Conservation (phyloP, 23 red algal genomes). For the Agarophyton chilense region DNA sequence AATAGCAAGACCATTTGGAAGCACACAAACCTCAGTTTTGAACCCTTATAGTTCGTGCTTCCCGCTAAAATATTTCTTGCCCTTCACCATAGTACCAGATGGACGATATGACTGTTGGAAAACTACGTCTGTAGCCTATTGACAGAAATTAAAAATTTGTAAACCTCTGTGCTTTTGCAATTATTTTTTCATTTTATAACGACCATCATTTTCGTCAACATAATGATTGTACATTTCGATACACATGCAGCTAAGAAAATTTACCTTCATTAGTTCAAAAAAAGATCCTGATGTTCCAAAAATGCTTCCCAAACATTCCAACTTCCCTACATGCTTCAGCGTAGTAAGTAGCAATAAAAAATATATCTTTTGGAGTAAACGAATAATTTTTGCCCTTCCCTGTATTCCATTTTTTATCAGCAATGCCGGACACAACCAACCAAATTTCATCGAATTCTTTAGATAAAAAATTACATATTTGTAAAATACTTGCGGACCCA, state of each 20-base stretch:
- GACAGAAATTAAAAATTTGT: neutral
- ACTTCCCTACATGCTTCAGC: conserved; percentile 15
- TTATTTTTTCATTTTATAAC: neutral
- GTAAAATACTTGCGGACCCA: neutral
- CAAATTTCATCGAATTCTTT: neutral
- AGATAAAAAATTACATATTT: neutral
- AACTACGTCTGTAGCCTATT: neutral
- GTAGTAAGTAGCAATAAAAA: conserved; percentile 21
- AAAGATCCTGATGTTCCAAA: neutral
- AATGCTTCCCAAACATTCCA: neutral
- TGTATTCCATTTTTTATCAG: neutral
- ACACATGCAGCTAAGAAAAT: neutral
- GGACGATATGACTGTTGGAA: conserved; percentile 1
- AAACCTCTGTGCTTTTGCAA: neutral
- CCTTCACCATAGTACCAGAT: neutral
- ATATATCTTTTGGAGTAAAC: neutral
- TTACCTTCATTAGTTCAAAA: conserved; percentile 1
- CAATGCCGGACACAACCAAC: neutral
- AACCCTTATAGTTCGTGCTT: conserved; percentile 1
- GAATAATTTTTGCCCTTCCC: neutral
- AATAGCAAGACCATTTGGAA: conserved; percentile 6
- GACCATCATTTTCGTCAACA: neutral
- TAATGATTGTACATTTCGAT: neutral
- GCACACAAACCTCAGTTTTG: neutral
- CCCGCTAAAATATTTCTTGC: conserved; percentile 17